Evolutionary conservation across 1,284 basidiomycete species (phyloP).

Genomic region (Porodaedalea pini): DNA sequence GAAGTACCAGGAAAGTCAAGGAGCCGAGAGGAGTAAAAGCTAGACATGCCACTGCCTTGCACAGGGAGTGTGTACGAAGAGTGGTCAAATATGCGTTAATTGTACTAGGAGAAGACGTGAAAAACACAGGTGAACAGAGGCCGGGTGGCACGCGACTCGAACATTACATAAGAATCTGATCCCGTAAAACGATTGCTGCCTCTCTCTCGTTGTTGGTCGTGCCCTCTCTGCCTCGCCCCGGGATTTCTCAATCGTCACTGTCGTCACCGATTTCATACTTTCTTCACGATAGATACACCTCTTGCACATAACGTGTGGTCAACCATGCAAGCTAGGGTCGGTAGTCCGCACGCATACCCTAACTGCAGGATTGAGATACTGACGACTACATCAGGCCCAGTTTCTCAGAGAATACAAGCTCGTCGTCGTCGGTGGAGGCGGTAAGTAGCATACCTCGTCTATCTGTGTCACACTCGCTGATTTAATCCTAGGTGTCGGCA

Average conservation of each 20-base stretch:
- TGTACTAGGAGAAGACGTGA: neutral
- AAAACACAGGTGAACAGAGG: neutral
- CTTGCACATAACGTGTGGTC: neutral
- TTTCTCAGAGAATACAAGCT: conserved; percentile 95
- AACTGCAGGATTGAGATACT: neutral
- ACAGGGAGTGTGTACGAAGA: neutral
- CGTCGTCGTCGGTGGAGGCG: conserved; percentile 97
- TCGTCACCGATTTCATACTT: neutral
- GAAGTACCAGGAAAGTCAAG: too few relatives aligned
- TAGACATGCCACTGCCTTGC: neutral
- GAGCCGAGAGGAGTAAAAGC: too few relatives aligned
- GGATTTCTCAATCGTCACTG: neutral
- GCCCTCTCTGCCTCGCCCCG: neutral
- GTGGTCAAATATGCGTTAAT: neutral
- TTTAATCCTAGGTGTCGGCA: conserved; percentile 78
- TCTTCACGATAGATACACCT: neutral
- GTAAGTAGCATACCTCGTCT: conserved; percentile 44
- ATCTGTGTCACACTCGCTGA: neutral
- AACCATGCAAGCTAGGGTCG: conserved; percentile 21
- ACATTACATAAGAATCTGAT: neutral
- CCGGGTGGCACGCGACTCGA: neutral
- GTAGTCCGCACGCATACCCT: neutral
- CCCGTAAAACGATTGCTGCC: conserved; percentile 3
- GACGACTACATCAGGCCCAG: conserved; percentile 62
- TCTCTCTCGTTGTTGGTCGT: neutral